Conservation (phyloP, 1,139 yeast genomes). For the Eremothecium sinecaudum region DNA sequence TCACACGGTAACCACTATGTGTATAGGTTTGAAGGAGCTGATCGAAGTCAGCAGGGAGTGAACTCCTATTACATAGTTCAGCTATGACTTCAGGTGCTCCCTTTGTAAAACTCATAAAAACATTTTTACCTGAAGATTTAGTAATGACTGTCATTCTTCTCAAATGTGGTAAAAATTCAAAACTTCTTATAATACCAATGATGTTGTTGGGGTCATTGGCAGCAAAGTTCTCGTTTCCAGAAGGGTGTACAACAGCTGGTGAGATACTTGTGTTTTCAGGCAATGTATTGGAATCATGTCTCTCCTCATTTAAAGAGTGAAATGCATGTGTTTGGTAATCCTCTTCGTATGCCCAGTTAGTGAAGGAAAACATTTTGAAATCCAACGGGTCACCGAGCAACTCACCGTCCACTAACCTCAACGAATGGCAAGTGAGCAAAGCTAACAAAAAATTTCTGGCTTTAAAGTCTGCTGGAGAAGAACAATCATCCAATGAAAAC, state of each 20-base stretch:
- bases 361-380: slow-evolving; percentile 83
- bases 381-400: slow-evolving; percentile 91
- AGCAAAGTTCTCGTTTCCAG: slow-evolving; percentile 24
- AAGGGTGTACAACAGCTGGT: slow-evolving; percentile 43
- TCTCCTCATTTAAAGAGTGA: slow-evolving; percentile 30
- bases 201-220: slow-evolving; percentile 34
- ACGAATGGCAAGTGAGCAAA: slow-evolving; percentile 81
- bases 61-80: slow-evolving; percentile 58
- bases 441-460: slow-evolving; percentile 35
- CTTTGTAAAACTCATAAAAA: slow-evolving; percentile 55
- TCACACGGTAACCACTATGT: slow-evolving; percentile 87
- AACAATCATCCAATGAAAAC: slow-evolving; percentile 25
- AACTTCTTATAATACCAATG: slow-evolving; percentile 56
- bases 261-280: slow-evolving; percentile 37
- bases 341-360: slow-evolving; percentile 67
- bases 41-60: slow-evolving; percentile 68
- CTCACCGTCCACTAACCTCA: slow-evolving; percentile 68
- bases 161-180: slow-evolving; percentile 74
- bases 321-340: slow-evolving; percentile 38
- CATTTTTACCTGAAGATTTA: slow-evolving; percentile 33
- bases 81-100: slow-evolving; percentile 98
- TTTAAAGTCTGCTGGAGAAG: slow-evolving; percentile 23
- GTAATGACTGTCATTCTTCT: slow-evolving; percentile 87
- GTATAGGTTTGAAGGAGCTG: slow-evolving; percentile 74
- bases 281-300: slow-evolving; percentile 32